Base-by-base conservation (phyloP, 768 basidiomycete genomes). In the Boletus coccyginus region DNA sequence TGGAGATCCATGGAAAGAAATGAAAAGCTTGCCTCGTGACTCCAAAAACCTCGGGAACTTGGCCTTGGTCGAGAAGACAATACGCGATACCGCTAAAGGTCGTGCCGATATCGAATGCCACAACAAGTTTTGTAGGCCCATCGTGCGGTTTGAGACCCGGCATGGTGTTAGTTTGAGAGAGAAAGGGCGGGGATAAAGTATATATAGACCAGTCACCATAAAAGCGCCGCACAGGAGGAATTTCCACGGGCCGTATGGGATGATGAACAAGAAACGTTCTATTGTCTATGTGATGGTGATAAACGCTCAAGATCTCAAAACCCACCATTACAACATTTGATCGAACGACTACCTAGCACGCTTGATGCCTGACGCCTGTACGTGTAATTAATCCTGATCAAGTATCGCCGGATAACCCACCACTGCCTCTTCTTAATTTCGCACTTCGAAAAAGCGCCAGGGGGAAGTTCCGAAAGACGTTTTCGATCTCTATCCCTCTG, bases 21-120 rank as follows among this genome's bases (percentile, higher is more conserved):
- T 8, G 16, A 31, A 27, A 8, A 31, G 13, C 41, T 57, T 41
- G 24, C 65, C 48, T 58, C 0, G 51, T 50, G 5, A 62, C 58
- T 5, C 59, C 58, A 14, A 40, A 55, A 5, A 59, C 41, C 11
- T 60, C 61, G 1, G 59, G 60, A 13, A 59, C 57, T 52, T 55
- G 56, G 5, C 50, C 60, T 14, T 24, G 32, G 8, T 50, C 48
- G 3, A 61, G 56, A 39, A 67, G 50, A 21, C 62, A 61, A 42
- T 79, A 79, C 3, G 75, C 75, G 8, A 79, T 63, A 3, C 77
- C 78, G 42, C 78, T 79, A 55, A 57, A 78, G 0, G 78, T 80
- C 0, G 78, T 80, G 3, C 80, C 79, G 7, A 81, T 65, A 42
- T 81, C 80, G 46, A 81, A 76, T 0, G 77, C 78, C n/a, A 81